A percentile compares a stretch with the other conserved stretches of the same genome.
Conservation (phyloP, 208 protist genomes). For the Trypanosoma scelopori region DNA sequence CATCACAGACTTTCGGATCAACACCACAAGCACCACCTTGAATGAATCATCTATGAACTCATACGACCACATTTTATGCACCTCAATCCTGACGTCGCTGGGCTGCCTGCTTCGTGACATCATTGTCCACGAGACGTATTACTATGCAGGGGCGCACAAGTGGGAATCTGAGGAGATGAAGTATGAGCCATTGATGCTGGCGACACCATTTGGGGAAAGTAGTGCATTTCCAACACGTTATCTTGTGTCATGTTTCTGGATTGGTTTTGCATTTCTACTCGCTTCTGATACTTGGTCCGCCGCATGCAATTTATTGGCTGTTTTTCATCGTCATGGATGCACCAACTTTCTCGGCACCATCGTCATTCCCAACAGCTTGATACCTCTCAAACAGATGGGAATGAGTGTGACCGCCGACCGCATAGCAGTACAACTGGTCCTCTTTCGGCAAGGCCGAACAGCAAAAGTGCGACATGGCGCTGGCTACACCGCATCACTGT, state of each 20-base stretch:
- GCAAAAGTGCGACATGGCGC: not conserved
- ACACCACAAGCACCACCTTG: not conserved
- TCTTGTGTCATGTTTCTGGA: slow-evolving; percentile 25
- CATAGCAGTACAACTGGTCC: slow-evolving; percentile 23
- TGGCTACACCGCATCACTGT: not conserved
- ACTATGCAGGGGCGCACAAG: not conserved
- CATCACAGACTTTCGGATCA: not conserved
- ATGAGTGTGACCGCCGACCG: slow-evolving; percentile 14
- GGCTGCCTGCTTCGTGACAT: slow-evolving; percentile 27
- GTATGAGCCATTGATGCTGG: slow-evolving; percentile 8
- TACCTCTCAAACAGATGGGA: not conserved
- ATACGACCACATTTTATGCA: slow-evolving; percentile 5
- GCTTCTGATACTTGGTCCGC: slow-evolving; percentile 11
- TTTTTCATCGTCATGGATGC: slow-evolving; percentile 32
- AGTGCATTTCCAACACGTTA: slow-evolving; percentile 24
- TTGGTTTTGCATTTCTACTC: slow-evolving; percentile 28
- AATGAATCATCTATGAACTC: not conserved
- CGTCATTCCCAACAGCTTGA: not conserved
- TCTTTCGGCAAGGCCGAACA: slow-evolving; percentile 23
- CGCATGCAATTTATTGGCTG: slow-evolving; percentile 25
- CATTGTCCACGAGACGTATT: slow-evolving; percentile 27
- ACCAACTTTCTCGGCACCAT: slow-evolving; percentile 14
- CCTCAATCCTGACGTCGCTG: slow-evolving; percentile 16
- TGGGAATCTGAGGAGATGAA: slow-evolving; percentile 10
- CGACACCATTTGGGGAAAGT: slow-evolving; percentile 20